A percentile compares a stretch with the other conserved stretches of the same genome.
Evolutionary conservation across 257 asterid species (phyloP).

Genomic region (Agastache rugosa): DNA sequence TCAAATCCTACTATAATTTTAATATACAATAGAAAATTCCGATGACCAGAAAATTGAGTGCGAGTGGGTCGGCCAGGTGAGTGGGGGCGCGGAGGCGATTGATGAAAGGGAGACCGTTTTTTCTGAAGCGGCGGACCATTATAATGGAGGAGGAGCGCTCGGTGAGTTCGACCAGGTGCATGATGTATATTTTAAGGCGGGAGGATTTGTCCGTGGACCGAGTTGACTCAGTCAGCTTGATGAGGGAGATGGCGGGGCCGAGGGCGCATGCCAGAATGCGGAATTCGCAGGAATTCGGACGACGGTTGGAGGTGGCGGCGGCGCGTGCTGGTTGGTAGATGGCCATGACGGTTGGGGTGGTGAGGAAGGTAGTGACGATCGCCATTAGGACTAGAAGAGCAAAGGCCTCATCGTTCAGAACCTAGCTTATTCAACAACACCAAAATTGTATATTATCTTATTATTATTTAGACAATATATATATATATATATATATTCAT

Average conservation of each 20-base stretch:
- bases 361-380: constrained; percentile 67
- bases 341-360: constrained; percentile 65
- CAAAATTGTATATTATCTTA: not conserved
- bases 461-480: no score
- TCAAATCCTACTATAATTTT: no score
- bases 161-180: constrained; percentile 61
- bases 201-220: constrained; percentile 46
- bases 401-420: constrained; percentile 64
- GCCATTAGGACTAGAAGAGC: constrained; percentile 78
- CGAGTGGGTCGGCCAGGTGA: constrained; percentile 39
- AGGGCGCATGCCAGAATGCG: constrained; percentile 57
- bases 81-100: constrained; percentile 39
- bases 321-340: constrained; percentile 51
- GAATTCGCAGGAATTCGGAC: constrained; percentile 39
- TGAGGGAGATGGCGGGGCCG: constrained; percentile 49
- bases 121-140: constrained; percentile 48
- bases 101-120: constrained; percentile 51
- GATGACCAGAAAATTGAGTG: constrained; percentile 34
- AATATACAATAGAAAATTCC: no score
- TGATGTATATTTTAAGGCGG: constrained; percentile 49
- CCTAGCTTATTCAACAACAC: constrained; percentile 32
- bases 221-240: constrained; percentile 49
- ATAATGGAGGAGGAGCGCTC: constrained; percentile 64
- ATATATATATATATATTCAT: no score
- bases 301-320: constrained; percentile 19